Evolutionary conservation across 2,329 filamentous ascomycete genomes (phyloP), one percentile per base, ranked within the genome.

Genomic region (Colletotrichum abscissum): DNA sequence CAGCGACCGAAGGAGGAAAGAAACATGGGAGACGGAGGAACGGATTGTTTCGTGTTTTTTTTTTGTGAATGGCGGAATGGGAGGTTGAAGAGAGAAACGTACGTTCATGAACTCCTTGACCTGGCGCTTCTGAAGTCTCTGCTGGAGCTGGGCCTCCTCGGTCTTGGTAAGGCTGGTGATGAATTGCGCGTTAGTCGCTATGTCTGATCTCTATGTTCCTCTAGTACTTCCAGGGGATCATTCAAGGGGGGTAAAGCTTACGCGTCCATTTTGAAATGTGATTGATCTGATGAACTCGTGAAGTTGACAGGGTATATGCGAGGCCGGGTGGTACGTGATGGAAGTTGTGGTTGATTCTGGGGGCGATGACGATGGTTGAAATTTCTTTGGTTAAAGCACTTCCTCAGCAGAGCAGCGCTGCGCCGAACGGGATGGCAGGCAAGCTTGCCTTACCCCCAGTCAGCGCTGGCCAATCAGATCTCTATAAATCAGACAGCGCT

Each of bases 31-130:
- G 59, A 24, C 46, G 28, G 19, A 22, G n/a, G 68, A 28, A 28
- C 35, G 33, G 33, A 5, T 35, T 12, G 11, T 1, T 35, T 35
- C 11, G 33, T 35, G 4, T 35, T 11, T 35, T 33, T 33, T 4
- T 35, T 57, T 49, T 6, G 78, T 70, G 81, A 14, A 22, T 19
- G 9, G 79, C 67, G 80, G 80, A 67, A 82, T 24, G 55, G 58
- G 8, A 9, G 33, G 2, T 57, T 9, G 60, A 56, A 38, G 28
- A 22, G 66, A 54, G 66, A 54, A n/a, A 58, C 94, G 79, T 89
- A 98, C 97, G 80, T 91, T 94, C 93, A 98, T 98, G 83, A 99
- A 98, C 83, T 98, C 96, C 88, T 98, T 98, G 89, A 99, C 94
- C 87, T 99, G 97, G 86, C 97, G 97, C 87, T 94, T 94, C 88